These are phyloP conservation scores for Moesziomyces sp. DNA, from an alignment of 1,284 basidiomycete species.

Conservation along the genomic window DNA sequence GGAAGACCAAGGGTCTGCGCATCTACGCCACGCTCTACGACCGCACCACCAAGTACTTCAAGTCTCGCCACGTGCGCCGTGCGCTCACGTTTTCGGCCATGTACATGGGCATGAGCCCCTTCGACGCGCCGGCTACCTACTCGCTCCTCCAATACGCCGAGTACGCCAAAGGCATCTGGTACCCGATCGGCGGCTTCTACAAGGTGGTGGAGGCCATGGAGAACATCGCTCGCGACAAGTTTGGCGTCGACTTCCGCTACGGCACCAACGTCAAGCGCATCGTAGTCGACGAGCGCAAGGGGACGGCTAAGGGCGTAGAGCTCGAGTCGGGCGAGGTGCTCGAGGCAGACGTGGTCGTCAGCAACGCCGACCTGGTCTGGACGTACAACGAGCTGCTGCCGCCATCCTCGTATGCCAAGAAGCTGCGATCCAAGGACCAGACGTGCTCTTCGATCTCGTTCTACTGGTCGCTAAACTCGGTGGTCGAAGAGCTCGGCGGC, in stretches of 20 bases:
- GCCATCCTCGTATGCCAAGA: conserved; percentile 61
- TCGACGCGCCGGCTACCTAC: conserved; percentile 72
- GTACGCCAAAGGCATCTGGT: conserved; percentile 72
- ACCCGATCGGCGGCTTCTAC: conserved; percentile 72
- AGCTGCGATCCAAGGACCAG: conserved; percentile 61
- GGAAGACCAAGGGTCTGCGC: conserved; percentile 53
- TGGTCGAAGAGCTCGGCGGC: conserved; percentile 69
- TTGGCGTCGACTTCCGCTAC: conserved; percentile 70
- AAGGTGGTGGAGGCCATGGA: conserved; percentile 70
- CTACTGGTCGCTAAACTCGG: conserved; percentile 71
- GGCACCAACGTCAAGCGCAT: conserved; percentile 69
- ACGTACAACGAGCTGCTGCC: conserved; percentile 71
- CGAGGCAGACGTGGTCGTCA: conserved; percentile 71
- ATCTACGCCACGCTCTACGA: conserved; percentile 62
- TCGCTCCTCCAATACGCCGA: conserved; percentile 73
- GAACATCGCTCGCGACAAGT: conserved; percentile 68
- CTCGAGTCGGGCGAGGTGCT: conserved; percentile 69
- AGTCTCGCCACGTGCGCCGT: conserved; percentile 69
- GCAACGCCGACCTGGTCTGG: conserved; percentile 73
- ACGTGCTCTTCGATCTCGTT: conserved; percentile 72
- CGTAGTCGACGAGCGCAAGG: conserved; percentile 38
- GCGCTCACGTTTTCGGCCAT: conserved; percentile 36
- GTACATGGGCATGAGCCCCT: conserved; percentile 71
- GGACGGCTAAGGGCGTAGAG: conserved; percentile 68
- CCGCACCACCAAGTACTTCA: conserved; percentile 70